Percentiles rank a stretch among this genome's conserved stretches.
Evolutionary conservation across 345 rosid species (phyloP).

Genomic region (Aegle marmelos): DNA sequence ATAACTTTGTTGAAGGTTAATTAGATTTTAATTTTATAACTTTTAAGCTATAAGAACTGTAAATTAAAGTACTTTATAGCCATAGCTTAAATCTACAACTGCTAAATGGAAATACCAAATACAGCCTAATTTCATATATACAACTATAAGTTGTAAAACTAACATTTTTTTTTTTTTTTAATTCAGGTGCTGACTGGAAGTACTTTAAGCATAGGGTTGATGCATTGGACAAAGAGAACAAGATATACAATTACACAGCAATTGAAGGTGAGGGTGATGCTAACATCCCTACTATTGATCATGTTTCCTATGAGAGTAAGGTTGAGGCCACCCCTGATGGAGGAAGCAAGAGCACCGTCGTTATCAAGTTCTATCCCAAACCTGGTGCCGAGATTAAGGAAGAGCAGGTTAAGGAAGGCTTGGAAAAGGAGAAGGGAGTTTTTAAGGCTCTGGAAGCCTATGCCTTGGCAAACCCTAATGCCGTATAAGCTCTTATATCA

Average conservation of each 20-base stretch:
- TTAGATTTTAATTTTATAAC: not conserved
- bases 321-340: constrained; percentile 23
- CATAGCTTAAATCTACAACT: too few relatives aligned
- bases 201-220: constrained; percentile 28
- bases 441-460: constrained; percentile 38
- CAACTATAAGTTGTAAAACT: not conserved
- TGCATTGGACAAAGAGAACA: constrained; percentile 22
- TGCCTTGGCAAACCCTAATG: constrained; percentile 33
- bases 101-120: too few relatives aligned
- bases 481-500: not conserved
- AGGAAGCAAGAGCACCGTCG: constrained; percentile 20
- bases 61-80: too few relatives aligned
- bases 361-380: constrained; percentile 22
- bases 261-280: constrained; percentile 40
- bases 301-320: constrained; percentile 26
- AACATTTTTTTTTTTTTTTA: not conserved
- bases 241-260: constrained; percentile 11
- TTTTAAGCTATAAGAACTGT: too few relatives aligned
- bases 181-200: constrained; percentile 18
- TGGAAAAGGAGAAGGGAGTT: constrained; percentile 21
- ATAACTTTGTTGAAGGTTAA: constrained; percentile 28
- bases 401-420: constrained; percentile 34
- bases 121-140: not conserved
- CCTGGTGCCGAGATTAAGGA: constrained; percentile 22
- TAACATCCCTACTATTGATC: constrained; percentile 20